A percentile compares a stretch with the other conserved stretches of the same genome.
Evolutionary conservation across 1,284 basidiomycete species (phyloP).

Genomic region (Phylloporus sp.): DNA sequence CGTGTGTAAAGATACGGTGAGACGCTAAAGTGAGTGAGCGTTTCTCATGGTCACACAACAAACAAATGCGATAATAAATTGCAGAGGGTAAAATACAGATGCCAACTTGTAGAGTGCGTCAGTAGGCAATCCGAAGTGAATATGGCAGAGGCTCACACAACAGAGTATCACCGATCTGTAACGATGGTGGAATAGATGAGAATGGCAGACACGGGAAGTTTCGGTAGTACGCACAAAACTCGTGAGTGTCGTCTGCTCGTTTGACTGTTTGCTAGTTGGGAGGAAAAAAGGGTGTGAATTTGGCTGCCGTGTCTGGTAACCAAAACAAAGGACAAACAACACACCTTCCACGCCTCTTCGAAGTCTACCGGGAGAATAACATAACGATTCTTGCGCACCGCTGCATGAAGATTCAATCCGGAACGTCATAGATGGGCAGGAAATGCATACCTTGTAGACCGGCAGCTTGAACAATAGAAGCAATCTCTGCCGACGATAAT

Average conservation of each 20-base stretch:
- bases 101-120: slow-evolving; percentile 19
- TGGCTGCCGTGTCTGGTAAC: slow-evolving; percentile 37
- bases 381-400: slow-evolving; percentile 98
- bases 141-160: slow-evolving; percentile 21
- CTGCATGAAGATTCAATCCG: slow-evolving; percentile 44
- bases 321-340: slow-evolving; percentile 57
- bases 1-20: slow-evolving; percentile 57
- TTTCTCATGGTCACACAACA: slow-evolving; percentile 17
- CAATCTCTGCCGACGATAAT: slow-evolving; percentile 94
- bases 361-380: slow-evolving; percentile 97
- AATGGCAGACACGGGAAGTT: not conserved
- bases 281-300: slow-evolving; percentile 39
- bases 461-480: slow-evolving; percentile 95
- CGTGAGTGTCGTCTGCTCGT: slow-evolving; percentile 90
- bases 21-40: slow-evolving; percentile 82
- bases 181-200: not conserved
- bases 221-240: slow-evolving; percentile 77
- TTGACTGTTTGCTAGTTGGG: slow-evolving; percentile 87
- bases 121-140: slow-evolving; percentile 1
- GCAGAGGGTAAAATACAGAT: slow-evolving; percentile 27
- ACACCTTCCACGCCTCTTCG: slow-evolving; percentile 97
- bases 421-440: not conserved
- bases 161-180: slow-evolving; percentile 32
- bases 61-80: slow-evolving; percentile 34
- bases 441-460: slow-evolving; percentile 84